These are phyloP conservation scores for Boletus rubropictus DNA, from an alignment of 768 basidiomycete species.

Conservation along the genomic window DNA sequence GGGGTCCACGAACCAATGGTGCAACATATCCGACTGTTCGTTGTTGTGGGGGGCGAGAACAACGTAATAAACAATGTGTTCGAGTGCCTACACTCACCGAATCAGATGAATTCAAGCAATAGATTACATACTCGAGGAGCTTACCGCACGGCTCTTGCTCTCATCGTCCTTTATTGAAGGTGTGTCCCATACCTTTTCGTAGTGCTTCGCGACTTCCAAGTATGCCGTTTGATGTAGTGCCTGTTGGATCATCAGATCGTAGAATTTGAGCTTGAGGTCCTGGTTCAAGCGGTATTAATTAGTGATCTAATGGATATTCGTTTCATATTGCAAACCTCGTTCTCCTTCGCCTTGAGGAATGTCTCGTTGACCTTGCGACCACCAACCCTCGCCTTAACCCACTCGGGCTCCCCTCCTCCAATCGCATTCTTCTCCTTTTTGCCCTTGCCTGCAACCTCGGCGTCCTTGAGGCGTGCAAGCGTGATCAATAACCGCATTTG, in stretches of 20 bases:
- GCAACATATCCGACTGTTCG: constrained; percentile 95
- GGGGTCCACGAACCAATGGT: constrained; percentile 77
- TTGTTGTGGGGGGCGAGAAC: constrained; percentile 92
- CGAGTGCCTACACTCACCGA: constrained; percentile 59
- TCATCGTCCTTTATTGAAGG: constrained; percentile 87
- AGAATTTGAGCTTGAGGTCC: constrained; percentile 95
- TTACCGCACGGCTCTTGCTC: constrained; percentile 61
- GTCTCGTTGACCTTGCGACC: constrained; percentile 91
- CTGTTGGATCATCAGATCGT: constrained; percentile 94
- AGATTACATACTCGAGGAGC: constrained; percentile 19
- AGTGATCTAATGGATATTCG: background rate
- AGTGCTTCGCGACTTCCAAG: constrained; percentile 91
- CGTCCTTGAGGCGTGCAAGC: constrained; percentile 72
- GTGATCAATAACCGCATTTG: constrained; percentile 89
- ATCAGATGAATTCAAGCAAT: constrained; percentile 1
- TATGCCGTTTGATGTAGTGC: constrained; percentile 80
- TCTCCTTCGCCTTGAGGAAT: constrained; percentile 83
- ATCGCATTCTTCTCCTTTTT: constrained; percentile 50
- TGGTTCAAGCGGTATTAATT: constrained; percentile 29
- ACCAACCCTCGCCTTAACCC: constrained; percentile 88
- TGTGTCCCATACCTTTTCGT: constrained; percentile 96
- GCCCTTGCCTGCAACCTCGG: constrained; percentile 51
- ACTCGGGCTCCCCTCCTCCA: constrained; percentile 78
- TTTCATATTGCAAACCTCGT: constrained; percentile 56
- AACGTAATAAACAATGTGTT: constrained; percentile 92